Conservation (phyloP, 2,329 filamentous ascomycete species). For the Talaromyces islandicus region DNA sequence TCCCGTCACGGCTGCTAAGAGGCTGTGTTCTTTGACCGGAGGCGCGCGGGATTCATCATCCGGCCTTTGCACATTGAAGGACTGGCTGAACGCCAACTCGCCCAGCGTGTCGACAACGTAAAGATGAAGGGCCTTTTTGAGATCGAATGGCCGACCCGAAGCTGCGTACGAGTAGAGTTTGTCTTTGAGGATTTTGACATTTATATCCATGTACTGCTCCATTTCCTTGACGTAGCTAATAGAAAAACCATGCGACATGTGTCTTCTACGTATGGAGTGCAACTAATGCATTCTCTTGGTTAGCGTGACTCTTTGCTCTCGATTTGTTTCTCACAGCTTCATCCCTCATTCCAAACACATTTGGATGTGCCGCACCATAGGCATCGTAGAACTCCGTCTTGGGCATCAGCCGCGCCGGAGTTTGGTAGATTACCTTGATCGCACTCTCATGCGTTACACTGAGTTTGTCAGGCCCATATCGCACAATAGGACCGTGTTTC, state of each 20-base stretch:
- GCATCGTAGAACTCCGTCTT: slow-evolving; percentile 33
- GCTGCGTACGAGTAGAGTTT: neutral
- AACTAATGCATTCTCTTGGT: neutral
- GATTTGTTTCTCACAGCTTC: slow-evolving; percentile 11
- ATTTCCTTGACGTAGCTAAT: neutral
- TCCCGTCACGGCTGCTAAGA: neutral
- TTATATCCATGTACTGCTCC: neutral
- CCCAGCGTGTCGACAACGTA: neutral
- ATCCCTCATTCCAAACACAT: slow-evolving; percentile 30
- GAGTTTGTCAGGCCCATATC: slow-evolving; percentile 26
- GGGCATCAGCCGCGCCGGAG: slow-evolving; percentile 20
- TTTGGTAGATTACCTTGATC: slow-evolving; percentile 24
- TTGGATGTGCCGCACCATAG: slow-evolving; percentile 24
- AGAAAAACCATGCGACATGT: neutral
- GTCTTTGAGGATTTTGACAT: neutral
- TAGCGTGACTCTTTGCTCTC: neutral
- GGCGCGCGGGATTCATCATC: neutral
- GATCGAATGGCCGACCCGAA: neutral
- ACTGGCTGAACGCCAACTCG: neutral
- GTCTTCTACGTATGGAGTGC: neutral
- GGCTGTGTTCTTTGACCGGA: neutral
- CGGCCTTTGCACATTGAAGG: neutral
- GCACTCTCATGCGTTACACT: slow-evolving; percentile 23
- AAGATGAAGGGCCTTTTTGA: neutral
- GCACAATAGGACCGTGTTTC: slow-evolving; percentile 21